These are phyloP conservation scores for Colletotrichum eleusines DNA, from an alignment of 2,329 filamentous ascomycete species.

Conservation along the genomic window DNA sequence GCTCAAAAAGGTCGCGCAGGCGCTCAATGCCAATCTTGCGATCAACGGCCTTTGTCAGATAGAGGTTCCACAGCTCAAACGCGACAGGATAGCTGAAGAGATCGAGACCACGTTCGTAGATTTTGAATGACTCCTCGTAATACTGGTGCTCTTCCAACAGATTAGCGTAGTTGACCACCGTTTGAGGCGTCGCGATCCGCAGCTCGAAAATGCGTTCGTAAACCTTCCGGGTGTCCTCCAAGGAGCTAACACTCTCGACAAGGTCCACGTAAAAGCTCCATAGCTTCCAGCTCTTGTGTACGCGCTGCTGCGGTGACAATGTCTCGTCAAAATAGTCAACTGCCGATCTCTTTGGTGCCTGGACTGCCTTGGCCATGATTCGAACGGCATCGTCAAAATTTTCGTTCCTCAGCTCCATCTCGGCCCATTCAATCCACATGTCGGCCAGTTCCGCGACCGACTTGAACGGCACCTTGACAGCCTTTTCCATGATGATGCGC, in stretches of 20 bases:
- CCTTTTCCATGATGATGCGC: conserved; percentile 95
- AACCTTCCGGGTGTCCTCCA: conserved; percentile 93
- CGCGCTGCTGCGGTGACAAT: conserved; percentile 91
- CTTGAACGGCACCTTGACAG: conserved; percentile 97
- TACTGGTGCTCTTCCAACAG: conserved; percentile 94
- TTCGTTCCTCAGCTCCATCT: conserved; percentile 95
- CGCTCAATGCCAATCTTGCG: conserved; percentile 96
- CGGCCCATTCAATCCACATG: conserved; percentile 99
- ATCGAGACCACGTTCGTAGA: conserved; percentile 95
- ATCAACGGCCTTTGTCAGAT: conserved; percentile 96
- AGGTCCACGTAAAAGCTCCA: conserved; percentile 99
- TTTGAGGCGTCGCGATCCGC: conserved; percentile 96
- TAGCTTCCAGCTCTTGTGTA: conserved; percentile 99
- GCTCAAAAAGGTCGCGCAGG: conserved; percentile 94
- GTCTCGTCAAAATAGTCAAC: conserved; percentile 99
- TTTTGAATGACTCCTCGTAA: conserved; percentile 97
- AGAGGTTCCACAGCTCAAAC: conserved; percentile 98
- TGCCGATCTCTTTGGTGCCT: conserved; percentile 95
- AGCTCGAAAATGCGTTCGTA: conserved; percentile 99
- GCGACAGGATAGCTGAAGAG: conserved; percentile 99
- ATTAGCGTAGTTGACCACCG: conserved; percentile 98
- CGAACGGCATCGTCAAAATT: conserved; percentile 95
- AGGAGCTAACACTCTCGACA: conserved; percentile 90
- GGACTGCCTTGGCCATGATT: conserved; percentile 97
- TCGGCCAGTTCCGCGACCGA: conserved; percentile 97